Percentiles rank a stretch among this genome's conserved stretches.
Conservation (phyloP, 2,329 filamentous ascomycete species). For the Lecanicillium sp. region DNA sequence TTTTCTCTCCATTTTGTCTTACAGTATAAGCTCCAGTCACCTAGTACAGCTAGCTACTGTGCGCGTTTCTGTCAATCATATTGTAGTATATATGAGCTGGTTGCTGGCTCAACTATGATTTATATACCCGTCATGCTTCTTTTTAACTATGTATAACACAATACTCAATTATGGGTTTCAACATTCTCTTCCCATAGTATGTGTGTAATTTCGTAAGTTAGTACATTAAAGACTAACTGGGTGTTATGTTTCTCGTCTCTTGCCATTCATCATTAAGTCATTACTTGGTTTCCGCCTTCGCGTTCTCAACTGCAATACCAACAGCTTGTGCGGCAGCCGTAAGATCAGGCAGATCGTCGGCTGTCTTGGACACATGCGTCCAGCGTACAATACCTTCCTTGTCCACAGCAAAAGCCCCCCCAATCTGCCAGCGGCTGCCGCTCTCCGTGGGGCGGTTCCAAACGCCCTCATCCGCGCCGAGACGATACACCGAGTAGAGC, state of each 20-base stretch:
- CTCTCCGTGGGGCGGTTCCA: constrained; percentile 60
- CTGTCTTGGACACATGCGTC: constrained; percentile 25
- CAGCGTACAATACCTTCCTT: constrained; percentile 26
- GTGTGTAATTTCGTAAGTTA: too few relatives aligned
- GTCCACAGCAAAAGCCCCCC: constrained; percentile 53
- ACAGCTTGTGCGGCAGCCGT: constrained; percentile 24
- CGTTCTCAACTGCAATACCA: constrained; percentile 14
- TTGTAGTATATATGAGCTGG: too few relatives aligned
- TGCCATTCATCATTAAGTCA: neutral
- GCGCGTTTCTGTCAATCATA: neutral
- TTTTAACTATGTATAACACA: neutral
- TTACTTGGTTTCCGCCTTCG: neutral
- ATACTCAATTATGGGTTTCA: too few relatives aligned
- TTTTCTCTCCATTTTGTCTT: constrained; percentile 11
- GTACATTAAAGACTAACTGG: neutral
- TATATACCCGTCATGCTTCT: constrained; percentile 4
- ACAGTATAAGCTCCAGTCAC: too few relatives aligned
- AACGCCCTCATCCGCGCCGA: constrained; percentile 58
- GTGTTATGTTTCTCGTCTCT: neutral
- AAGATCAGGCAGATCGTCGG: constrained; percentile 28
- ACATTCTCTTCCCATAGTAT: neutral
- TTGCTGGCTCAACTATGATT: neutral
- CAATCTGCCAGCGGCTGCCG: constrained; percentile 62
- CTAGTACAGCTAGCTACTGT: too few relatives aligned
- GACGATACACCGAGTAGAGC: constrained; percentile 50